A percentile compares a stretch with the other conserved stretches of the same genome.
Conservation (phyloP, 352 stramenopile genomes). For the Phytophthora podocarpi region DNA sequence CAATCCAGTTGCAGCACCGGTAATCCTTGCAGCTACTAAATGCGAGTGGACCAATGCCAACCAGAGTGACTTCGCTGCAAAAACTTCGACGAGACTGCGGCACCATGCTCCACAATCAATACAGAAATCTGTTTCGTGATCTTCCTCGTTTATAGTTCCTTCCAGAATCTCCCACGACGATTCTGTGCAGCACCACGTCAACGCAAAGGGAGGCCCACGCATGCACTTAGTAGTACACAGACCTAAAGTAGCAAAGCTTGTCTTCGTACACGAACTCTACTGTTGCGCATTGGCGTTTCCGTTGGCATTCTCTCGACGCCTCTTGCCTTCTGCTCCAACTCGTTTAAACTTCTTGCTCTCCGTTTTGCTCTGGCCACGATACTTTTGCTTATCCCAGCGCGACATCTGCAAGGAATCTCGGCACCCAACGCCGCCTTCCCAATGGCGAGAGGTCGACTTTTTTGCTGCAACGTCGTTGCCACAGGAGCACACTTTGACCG, state of each 20-base stretch:
- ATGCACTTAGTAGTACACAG: too few relatives aligned
- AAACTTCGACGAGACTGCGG: background rate
- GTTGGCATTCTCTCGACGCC: conserved; percentile 29
- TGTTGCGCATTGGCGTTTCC: conserved; percentile 21
- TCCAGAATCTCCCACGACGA: too few relatives aligned
- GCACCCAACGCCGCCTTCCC: conserved; percentile 81
- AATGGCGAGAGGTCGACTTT: conserved; percentile 55
- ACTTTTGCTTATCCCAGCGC: conserved; percentile 74
- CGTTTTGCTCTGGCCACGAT: conserved; percentile 76
- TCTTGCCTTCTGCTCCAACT: conserved; percentile 66
- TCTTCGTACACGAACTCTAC: conserved; percentile 7
- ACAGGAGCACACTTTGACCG: conserved; percentile 76
- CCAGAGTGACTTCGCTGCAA: background rate
- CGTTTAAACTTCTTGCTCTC: conserved; percentile 82
- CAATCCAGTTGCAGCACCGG: background rate
- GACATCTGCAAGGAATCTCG: conserved; percentile 70
- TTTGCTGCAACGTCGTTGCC: conserved; percentile 71
- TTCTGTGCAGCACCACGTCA: background rate
- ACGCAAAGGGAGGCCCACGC: too few relatives aligned
- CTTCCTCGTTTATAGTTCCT: too few relatives aligned
- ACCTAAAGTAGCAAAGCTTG: too few relatives aligned
- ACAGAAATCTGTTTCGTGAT: too few relatives aligned
- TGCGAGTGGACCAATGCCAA: background rate
- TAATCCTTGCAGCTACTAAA: background rate
- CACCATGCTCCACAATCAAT: too few relatives aligned